These are phyloP conservation scores for Fusarium sp. DNA, from an alignment of 2,329 filamentous ascomycete species.

Conservation along the genomic window DNA sequence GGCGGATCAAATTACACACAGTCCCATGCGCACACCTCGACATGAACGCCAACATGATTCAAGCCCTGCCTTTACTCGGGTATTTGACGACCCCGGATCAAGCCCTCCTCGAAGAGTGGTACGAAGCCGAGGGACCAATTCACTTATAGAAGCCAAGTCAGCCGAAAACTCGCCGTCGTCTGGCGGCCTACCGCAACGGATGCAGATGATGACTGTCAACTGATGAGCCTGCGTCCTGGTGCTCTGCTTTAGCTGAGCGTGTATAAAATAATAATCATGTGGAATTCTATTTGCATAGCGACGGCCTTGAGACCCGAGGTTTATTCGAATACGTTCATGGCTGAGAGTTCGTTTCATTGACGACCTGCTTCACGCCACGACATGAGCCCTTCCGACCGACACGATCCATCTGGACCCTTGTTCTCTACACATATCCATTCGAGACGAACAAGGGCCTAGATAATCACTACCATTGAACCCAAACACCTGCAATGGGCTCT, in stretches of 20 bases:
- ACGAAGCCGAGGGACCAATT: constrained; percentile 66
- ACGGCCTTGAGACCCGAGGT: constrained; percentile 43
- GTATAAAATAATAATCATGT: constrained; percentile 46
- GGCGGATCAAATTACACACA: constrained; percentile 68
- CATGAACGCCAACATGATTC: constrained; percentile 61
- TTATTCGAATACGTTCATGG: constrained; percentile 30
- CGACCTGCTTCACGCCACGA: constrained; percentile 8
- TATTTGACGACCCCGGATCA: constrained; percentile 71
- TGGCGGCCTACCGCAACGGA: constrained; percentile 60
- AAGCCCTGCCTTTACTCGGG: constrained; percentile 74
- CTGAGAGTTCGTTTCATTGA: constrained; percentile 19
- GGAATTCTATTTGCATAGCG: constrained; percentile 53
- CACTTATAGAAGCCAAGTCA: constrained; percentile 61
- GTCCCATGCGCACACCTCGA: constrained; percentile 63
- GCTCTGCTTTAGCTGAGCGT: constrained; percentile 40
- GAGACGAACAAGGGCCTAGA: not conserved
- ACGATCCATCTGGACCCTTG: constrained; percentile 21
- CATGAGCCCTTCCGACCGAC: constrained; percentile 10
- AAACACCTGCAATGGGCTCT: constrained; percentile 13
- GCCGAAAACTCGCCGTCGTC: constrained; percentile 64
- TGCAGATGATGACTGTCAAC: constrained; percentile 74
- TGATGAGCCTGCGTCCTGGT: constrained; percentile 48
- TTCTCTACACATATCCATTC: not conserved
- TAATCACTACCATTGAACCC: not conserved
- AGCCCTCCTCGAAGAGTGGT: constrained; percentile 64